Conservation (phyloP, 805 yeast genomes). For the Pichia nakasei region DNA sequence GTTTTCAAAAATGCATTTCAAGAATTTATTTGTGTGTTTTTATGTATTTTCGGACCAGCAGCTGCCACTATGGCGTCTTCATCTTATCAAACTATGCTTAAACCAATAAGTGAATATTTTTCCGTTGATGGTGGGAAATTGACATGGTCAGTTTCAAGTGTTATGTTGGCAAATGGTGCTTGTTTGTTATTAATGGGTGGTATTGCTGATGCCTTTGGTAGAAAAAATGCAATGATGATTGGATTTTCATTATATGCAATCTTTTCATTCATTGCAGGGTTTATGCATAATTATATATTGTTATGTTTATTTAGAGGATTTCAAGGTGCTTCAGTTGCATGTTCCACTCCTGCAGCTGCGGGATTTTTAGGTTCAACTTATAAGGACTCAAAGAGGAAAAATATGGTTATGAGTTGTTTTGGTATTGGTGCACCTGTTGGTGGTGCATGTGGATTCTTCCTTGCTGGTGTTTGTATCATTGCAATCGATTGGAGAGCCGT, state of each 20-base stretch:
- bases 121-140: constrained; percentile 31
- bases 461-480: constrained; percentile 36
- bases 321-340: constrained; percentile 36
- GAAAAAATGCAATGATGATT: constrained; percentile 30
- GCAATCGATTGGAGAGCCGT: constrained; percentile 34
- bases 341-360: constrained; percentile 39
- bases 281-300: constrained; percentile 29
- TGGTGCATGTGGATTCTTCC: constrained; percentile 33
- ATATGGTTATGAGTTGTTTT: constrained; percentile 34
- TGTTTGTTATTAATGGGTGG: constrained; percentile 37
- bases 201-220: constrained; percentile 40
- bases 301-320: constrained; percentile 36
- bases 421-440: constrained; percentile 43
- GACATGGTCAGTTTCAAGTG: constrained; percentile 36
- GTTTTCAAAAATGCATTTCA: constrained; percentile 25
- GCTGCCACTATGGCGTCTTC: constrained; percentile 31
- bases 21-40: constrained; percentile 27
- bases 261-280: constrained; percentile 29
- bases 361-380: constrained; percentile 37
- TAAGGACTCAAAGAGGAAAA: constrained; percentile 31
- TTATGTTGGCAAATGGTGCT: constrained; percentile 35
- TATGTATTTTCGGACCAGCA: constrained; percentile 34
- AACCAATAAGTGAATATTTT: constrained; percentile 29
- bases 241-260: constrained; percentile 28
- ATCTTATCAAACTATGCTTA: constrained; percentile 29